Percentiles rank a stretch among this genome's conserved stretches.
These are phyloP conservation scores for Trichoderma asperellum DNA, from an alignment of 2,329 filamentous ascomycete genomes.

Conservation along the genomic window DNA sequence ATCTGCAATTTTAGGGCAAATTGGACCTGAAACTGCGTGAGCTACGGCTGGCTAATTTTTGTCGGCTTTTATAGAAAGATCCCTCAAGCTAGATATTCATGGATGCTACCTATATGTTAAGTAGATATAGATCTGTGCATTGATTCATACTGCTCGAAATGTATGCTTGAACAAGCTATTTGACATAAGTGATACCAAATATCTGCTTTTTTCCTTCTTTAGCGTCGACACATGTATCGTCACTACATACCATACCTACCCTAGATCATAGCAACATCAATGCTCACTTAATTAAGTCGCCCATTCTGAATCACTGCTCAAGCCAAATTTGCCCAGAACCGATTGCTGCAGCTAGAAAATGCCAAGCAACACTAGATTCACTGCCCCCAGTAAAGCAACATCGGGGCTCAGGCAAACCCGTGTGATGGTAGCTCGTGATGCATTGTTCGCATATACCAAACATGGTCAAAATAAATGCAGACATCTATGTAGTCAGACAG, in stretches of 20 bases:
- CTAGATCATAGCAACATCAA: neutral
- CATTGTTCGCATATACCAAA: neutral
- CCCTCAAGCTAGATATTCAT: neutral
- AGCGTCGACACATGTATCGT: neutral
- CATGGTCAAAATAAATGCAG: neutral
- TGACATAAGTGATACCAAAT: neutral
- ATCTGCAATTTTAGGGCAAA: no score
- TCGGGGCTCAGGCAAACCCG: neutral
- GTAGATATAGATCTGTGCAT: no score
- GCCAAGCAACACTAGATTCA: neutral
- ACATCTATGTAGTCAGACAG: neutral
- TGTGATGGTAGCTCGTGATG: neutral
- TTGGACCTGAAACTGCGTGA: no score
- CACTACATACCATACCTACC: no score
- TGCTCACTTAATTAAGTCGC: neutral
- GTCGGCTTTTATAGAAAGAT: neutral
- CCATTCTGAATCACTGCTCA: neutral
- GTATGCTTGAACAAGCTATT: neutral
- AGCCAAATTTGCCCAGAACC: neutral
- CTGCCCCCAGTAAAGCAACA: neutral
- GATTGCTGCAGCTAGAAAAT: neutral
- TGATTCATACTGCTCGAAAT: neutral
- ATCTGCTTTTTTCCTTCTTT: neutral
- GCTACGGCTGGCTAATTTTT: neutral
- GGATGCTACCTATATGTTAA: neutral